Percentiles rank a stretch among this genome's conserved stretches.
phyloP scores from a whole-genome alignment of 1,284 basidiomycete species.

The Agaricales sp. region DNA sequence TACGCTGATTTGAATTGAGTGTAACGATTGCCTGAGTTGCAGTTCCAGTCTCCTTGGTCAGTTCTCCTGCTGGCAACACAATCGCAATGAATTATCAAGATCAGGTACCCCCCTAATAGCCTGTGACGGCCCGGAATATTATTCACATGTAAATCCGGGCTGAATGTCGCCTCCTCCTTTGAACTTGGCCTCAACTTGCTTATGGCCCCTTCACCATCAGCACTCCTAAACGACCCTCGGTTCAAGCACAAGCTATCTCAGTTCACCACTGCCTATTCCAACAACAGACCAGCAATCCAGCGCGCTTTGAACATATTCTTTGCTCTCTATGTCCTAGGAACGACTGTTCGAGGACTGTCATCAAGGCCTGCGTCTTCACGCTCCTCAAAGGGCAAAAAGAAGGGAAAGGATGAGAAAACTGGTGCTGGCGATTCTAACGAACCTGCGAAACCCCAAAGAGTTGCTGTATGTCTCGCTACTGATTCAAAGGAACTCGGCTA shows the following conservation, averaged over 20 bases:
- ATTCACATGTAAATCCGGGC: neutral
- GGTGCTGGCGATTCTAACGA: conserved; percentile 7
- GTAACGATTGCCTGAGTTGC: no score
- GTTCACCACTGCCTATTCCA: conserved; percentile 42
- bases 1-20: no score
- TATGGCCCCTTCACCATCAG: neutral
- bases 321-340: conserved; percentile 48
- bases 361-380: conserved; percentile 25
- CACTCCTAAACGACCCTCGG: neutral
- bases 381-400: conserved; percentile 30
- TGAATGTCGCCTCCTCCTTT: neutral
- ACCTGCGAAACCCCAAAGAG: conserved; percentile 38
- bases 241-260: conserved; percentile 25
- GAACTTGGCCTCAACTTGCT: neutral
- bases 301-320: conserved; percentile 54
- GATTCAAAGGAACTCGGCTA: neutral
- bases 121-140: neutral
- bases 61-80: no score
- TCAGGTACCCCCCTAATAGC: neutral
- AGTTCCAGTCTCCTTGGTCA: no score
- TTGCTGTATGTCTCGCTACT: conserved; percentile 44
- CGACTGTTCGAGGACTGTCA: conserved; percentile 45
- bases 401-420: conserved; percentile 19
- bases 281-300: conserved; percentile 62
- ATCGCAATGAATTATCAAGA: no score